Conservation (phyloP, 352 stramenopile genomes). For the Heterotrichella gracilis region DNA sequence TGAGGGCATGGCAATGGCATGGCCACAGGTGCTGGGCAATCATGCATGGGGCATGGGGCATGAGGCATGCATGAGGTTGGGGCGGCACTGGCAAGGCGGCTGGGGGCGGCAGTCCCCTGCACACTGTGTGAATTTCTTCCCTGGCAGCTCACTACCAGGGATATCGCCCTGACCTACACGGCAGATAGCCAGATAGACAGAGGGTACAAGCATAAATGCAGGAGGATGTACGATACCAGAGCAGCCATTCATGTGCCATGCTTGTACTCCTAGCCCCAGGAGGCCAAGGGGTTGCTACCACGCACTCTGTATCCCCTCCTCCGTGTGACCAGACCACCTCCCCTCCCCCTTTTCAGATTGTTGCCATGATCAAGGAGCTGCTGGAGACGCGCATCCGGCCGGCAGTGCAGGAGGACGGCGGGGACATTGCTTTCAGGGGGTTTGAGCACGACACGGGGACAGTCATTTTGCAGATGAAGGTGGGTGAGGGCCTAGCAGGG, state of each 20-base stretch:
- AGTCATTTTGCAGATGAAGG: conserved; percentile 31
- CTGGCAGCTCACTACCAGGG: no score
- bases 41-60: no score
- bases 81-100: no score
- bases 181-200: conserved; percentile 17
- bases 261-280: neutral
- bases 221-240: no score
- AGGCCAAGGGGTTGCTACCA: neutral
- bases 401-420: conserved; percentile 87
- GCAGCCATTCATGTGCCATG: neutral
- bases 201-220: no score
- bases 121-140: no score
- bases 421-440: conserved; percentile 86
- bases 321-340: conserved; percentile 13
- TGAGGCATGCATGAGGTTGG: no score
- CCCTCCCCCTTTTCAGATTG: conserved; percentile 35
- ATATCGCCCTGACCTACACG: conserved; percentile 30
- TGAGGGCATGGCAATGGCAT: no score
- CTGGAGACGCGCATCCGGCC: conserved; percentile 83
- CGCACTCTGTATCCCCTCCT: conserved; percentile 4
- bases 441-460: conserved; percentile 69
- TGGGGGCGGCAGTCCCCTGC: no score
- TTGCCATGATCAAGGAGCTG: conserved; percentile 98
- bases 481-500: no score
- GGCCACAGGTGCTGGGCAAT: no score